A percentile compares a stretch with the other conserved stretches of the same genome.
Evolutionary conservation across 2,329 filamentous ascomycete species (phyloP).

Genomic region (Aspergillus bombycis): DNA sequence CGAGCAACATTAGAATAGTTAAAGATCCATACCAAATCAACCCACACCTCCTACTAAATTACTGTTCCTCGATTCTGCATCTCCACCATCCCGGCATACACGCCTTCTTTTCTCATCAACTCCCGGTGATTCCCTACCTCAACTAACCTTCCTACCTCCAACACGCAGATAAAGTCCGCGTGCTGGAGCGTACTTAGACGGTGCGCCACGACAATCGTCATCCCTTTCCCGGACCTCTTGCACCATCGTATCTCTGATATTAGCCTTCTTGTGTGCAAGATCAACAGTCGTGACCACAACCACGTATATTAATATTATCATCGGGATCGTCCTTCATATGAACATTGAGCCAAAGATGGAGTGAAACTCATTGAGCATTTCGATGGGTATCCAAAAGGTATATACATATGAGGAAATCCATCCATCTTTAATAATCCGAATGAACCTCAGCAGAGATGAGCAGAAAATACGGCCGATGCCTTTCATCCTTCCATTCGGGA

Average conservation of each 20-base stretch:
- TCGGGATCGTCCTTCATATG: no score
- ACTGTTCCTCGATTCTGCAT: neutral
- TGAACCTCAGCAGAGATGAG: constrained; percentile 29
- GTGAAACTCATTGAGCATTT: neutral
- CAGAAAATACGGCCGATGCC: constrained; percentile 41
- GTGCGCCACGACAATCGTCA: constrained; percentile 45
- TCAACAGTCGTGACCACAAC: no score
- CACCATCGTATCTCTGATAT: constrained; percentile 60
- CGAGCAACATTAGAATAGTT: no score
- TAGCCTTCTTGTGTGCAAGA: no score
- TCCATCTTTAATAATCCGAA: neutral
- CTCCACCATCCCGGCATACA: neutral
- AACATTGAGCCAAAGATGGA: no score
- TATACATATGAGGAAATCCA: neutral
- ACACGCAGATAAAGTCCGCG: constrained; percentile 49
- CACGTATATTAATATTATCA: no score
- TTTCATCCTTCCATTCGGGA: constrained; percentile 36
- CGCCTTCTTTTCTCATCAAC: neutral
- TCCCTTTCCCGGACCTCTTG: constrained; percentile 73
- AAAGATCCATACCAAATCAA: no score
- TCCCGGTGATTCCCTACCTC: neutral
- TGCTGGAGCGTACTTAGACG: constrained; percentile 44
- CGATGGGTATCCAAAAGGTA: neutral
- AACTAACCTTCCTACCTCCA: constrained; percentile 36
- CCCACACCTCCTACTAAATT: no score